A percentile compares a stretch with the other conserved stretches of the same genome.
Evolutionary conservation across 768 basidiomycete genomes (phyloP).

Genomic region (Chalciporus pseudorubinellus): DNA sequence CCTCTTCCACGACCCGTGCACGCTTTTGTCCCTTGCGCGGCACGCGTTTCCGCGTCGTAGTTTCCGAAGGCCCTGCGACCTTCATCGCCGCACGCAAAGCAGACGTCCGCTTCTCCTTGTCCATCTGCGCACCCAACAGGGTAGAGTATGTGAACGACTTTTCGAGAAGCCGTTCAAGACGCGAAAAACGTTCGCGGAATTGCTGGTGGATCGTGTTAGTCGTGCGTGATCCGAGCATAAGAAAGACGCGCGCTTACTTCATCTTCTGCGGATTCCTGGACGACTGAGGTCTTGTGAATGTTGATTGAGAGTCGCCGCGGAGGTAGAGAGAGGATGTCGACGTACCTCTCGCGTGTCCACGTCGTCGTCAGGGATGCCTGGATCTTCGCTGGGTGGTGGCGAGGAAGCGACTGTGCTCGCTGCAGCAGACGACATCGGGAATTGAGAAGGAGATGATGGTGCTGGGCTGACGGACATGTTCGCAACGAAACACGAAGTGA

Average conservation of each 20-base stretch:
- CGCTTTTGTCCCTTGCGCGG: slow-evolving; percentile 10
- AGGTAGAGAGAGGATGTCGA: neutral
- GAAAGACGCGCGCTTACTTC: slow-evolving; percentile 7
- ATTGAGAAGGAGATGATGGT: slow-evolving; percentile 7
- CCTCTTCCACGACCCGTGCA: slow-evolving; percentile 7
- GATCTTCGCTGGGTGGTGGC: slow-evolving; percentile 20
- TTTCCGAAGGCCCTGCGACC: slow-evolving; percentile 6
- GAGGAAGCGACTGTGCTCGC: slow-evolving; percentile 30
- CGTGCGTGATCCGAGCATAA: neutral
- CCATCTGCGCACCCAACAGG: slow-evolving; percentile 73
- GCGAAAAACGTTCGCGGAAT: slow-evolving; percentile 45
- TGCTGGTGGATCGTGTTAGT: slow-evolving; percentile 35
- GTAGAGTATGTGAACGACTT: slow-evolving; percentile 75
- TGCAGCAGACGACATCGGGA: slow-evolving; percentile 19
- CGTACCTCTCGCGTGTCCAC: slow-evolving; percentile 19
- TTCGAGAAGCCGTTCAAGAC: slow-evolving; percentile 66
- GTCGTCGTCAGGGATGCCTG: neutral
- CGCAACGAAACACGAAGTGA: neutral
- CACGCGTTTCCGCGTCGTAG: slow-evolving; percentile 14
- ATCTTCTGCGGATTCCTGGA: slow-evolving; percentile 15
- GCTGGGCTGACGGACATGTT: slow-evolving; percentile 24
- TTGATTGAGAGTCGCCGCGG: neutral
- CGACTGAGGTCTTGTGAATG: slow-evolving; percentile 13
- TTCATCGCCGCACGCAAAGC: slow-evolving; percentile 29
- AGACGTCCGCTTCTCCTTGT: slow-evolving; percentile 43